These are phyloP conservation scores for Trichosphaerium sp. DNA, from an alignment of 78 protist genomes.

Conservation along the genomic window DNA sequence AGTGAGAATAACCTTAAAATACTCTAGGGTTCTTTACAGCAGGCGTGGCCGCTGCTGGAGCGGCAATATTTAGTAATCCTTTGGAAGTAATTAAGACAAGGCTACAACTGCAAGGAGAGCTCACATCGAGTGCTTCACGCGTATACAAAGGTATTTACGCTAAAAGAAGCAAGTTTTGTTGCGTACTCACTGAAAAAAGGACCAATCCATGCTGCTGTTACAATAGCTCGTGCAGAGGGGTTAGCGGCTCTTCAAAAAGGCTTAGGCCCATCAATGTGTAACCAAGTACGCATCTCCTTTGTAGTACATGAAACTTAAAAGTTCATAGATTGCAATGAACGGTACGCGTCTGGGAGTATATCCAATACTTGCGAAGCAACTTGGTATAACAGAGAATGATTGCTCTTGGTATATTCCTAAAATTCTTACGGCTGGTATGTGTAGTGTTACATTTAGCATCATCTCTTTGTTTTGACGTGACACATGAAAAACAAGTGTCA, in stretches of 20 bases:
- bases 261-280: not conserved
- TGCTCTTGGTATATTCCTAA: not conserved
- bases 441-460: too few species aligned
- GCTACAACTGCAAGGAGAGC: conserved; percentile 20
- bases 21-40: not conserved
- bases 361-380: not conserved
- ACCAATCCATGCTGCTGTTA: not conserved
- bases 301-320: too few species aligned
- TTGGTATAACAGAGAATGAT: not conserved
- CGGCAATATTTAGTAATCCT: conserved; percentile 5
- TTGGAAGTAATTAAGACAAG: conserved; percentile 19
- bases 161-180: too few species aligned
- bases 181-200: too few species aligned
- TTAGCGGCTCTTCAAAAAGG: conserved; percentile 2
- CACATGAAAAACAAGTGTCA: too few species aligned
- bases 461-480: too few species aligned
- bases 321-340: conserved; percentile 31
- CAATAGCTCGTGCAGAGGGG: not conserved
- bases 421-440: too few species aligned
- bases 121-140: not conserved
- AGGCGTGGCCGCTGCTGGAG: not conserved
- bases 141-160: not conserved
- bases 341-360: conserved; percentile 27
- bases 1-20: too few species aligned
- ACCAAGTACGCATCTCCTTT: too few species aligned